phyloP scores from a whole-genome alignment of 495 filamentous ascomycete species.

The Xylaria sp. region DNA sequence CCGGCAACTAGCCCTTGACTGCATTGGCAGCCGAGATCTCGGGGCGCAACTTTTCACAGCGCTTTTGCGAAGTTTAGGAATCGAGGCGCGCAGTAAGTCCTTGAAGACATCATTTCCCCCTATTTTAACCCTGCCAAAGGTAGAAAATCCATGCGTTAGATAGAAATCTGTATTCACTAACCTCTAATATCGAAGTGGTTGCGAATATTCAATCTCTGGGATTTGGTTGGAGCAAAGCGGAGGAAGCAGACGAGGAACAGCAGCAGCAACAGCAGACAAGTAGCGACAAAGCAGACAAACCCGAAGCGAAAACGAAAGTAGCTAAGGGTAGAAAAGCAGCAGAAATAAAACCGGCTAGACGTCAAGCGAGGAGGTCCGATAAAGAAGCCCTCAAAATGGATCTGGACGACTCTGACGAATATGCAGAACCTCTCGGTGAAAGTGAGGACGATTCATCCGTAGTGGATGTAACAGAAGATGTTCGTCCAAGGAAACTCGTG shows the following conservation, averaged over 20 bases:
- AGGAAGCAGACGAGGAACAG: conserved; percentile 66
- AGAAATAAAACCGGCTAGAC: conserved; percentile 31
- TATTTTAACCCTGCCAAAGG: neutral
- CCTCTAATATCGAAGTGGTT: conserved; percentile 64
- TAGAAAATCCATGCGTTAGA: neutral
- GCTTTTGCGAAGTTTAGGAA: conserved; percentile 78
- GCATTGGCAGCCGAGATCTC: conserved; percentile 84
- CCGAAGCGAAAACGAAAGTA: conserved; percentile 30
- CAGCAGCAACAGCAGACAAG: conserved; percentile 39
- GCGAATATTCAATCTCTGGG: conserved; percentile 86
- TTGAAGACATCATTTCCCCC: neutral
- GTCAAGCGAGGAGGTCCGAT: conserved; percentile 37
- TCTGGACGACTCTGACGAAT: conserved; percentile 49
- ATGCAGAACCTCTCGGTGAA: conserved; percentile 44
- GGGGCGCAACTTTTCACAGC: conserved; percentile 92
- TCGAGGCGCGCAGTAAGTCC: conserved; percentile 61
- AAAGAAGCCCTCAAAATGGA: conserved; percentile 57
- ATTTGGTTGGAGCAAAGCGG: conserved; percentile 88
- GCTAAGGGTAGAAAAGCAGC: conserved; percentile 29
- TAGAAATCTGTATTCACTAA: neutral
- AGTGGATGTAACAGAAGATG: conserved; percentile 43
- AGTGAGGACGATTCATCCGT: conserved; percentile 51
- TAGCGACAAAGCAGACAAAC: conserved; percentile 22
- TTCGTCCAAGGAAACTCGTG: conserved; percentile 32
- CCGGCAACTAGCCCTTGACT: conserved; percentile 68